Evolutionary conservation across 306 rosid genomes (phyloP).

Genomic region (Prunus kanzakura): DNA sequence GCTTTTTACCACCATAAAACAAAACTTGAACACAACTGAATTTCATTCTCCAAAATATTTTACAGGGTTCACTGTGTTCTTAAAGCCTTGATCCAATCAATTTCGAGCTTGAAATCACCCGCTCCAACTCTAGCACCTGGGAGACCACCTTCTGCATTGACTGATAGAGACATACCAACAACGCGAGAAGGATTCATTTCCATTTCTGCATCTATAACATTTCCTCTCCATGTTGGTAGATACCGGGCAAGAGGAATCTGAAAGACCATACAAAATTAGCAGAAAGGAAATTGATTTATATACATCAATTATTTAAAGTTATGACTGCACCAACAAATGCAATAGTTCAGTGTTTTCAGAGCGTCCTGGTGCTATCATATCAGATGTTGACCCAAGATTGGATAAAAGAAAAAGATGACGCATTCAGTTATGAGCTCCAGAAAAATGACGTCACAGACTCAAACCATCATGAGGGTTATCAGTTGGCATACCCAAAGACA

Average conservation of each 20-base stretch:
- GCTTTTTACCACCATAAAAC: neutral
- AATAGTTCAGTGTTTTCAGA: neutral
- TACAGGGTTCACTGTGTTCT: conserved; percentile 42
- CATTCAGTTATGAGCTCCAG: neutral
- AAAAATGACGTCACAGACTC: neutral
- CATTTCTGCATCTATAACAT: conserved; percentile 62
- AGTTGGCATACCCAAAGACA: neutral
- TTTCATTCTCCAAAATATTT: conserved; percentile 11
- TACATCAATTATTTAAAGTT: neutral
- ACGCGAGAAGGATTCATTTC: conserved; percentile 92
- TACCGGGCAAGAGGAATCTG: conserved; percentile 91
- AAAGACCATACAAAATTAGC: neutral
- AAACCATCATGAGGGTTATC: neutral
- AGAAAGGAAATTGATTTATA: too few species aligned
- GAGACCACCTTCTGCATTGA: conserved; percentile 82
- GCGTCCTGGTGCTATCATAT: neutral
- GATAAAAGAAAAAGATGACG: neutral
- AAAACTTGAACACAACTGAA: conserved; percentile 16
- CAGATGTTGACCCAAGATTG: neutral
- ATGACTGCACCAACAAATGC: neutral
- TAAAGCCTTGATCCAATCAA: conserved; percentile 83
- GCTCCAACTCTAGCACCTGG: conserved; percentile 80
- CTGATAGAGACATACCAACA: conserved; percentile 78
- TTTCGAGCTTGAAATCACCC: conserved; percentile 78
- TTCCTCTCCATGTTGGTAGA: conserved; percentile 93